Conservation (phyloP, 495 filamentous ascomycete species). For the Penicillium nucicola region DNA sequence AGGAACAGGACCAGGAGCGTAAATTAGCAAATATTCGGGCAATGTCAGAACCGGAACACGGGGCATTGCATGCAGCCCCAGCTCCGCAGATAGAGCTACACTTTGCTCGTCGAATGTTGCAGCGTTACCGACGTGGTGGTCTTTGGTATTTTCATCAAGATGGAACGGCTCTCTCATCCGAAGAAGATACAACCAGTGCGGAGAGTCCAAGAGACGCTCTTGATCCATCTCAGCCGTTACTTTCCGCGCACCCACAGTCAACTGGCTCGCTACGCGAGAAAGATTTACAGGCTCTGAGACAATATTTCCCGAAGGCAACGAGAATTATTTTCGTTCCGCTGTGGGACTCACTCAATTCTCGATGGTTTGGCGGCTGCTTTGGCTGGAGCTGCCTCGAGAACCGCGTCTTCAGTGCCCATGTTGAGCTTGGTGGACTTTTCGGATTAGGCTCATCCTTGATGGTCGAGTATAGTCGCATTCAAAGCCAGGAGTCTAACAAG, state of each 20-base stretch:
- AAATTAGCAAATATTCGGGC: constrained; percentile 9
- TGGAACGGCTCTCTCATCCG: constrained; percentile 4
- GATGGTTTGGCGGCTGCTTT: constrained; percentile 61
- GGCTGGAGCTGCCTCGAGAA: constrained; percentile 41
- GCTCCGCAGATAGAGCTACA: constrained; percentile 5
- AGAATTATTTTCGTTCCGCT: constrained; percentile 50
- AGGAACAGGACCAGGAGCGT: neutral
- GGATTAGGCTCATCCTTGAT: constrained; percentile 60
- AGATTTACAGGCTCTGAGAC: constrained; percentile 21
- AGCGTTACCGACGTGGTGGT: constrained; percentile 9
- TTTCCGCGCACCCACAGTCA: neutral
- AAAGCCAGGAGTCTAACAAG: constrained; percentile 37
- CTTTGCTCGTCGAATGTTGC: neutral
- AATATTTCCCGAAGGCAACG: constrained; percentile 23
- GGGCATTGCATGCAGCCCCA: neutral
- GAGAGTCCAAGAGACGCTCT: neutral
- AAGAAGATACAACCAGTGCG: constrained; percentile 8
- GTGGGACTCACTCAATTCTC: constrained; percentile 55
- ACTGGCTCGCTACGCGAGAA: neutral
- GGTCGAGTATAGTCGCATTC: constrained; percentile 54
- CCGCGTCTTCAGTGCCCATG: constrained; percentile 17
- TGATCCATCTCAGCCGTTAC: neutral
- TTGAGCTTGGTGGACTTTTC: constrained; percentile 33
- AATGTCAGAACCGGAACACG: neutral
- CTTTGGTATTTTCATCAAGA: constrained; percentile 19